phyloP scores from a whole-genome alignment of 306 rosid species.

The Macrotyloma uniflorum region DNA sequence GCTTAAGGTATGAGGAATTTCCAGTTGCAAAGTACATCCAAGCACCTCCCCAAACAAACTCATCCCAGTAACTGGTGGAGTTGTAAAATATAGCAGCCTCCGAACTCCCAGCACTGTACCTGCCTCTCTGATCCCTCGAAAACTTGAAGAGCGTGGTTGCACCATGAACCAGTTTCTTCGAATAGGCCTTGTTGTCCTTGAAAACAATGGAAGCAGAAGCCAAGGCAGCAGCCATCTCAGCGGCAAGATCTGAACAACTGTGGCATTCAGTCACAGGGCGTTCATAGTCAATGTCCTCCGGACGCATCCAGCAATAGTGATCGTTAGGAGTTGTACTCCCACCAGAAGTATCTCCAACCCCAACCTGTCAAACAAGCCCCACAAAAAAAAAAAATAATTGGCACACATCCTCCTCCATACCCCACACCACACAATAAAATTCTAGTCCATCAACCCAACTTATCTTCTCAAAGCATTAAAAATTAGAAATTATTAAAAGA shows the following conservation, averaged over 20 bases:
- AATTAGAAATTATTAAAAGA: background rate
- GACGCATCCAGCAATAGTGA: slow-evolving; percentile 99
- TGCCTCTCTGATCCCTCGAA: slow-evolving; percentile 74
- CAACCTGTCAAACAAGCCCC: slow-evolving; percentile 62
- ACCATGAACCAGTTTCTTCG: slow-evolving; percentile 95
- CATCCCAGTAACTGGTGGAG: slow-evolving; percentile 87
- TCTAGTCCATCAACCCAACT: background rate
- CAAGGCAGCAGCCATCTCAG: slow-evolving; percentile 95
- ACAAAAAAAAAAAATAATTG: slow-evolving; percentile 20
- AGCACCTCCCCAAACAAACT: slow-evolving; percentile 94
- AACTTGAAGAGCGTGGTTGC: slow-evolving; percentile 81
- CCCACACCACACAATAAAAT: slow-evolving; percentile 2
- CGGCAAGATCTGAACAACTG: slow-evolving; percentile 86
- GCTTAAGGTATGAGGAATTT: slow-evolving; percentile 78
- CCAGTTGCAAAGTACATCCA: slow-evolving; percentile 99
- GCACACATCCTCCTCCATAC: background rate
- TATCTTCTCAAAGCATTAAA: background rate
- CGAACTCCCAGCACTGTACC: slow-evolving; percentile 65
- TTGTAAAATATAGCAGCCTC: slow-evolving; percentile 85
- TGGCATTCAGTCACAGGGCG: slow-evolving; percentile 72
- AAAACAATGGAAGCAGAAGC: slow-evolving; percentile 97
- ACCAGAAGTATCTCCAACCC: slow-evolving; percentile 74
- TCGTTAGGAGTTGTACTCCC: slow-evolving; percentile 83
- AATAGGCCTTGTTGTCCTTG: slow-evolving; percentile 95
- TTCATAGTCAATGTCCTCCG: slow-evolving; percentile 86